These are phyloP conservation scores for Stemphylium vesicarium DNA, from an alignment of 2,329 filamentous ascomycete genomes.

Conservation along the genomic window DNA sequence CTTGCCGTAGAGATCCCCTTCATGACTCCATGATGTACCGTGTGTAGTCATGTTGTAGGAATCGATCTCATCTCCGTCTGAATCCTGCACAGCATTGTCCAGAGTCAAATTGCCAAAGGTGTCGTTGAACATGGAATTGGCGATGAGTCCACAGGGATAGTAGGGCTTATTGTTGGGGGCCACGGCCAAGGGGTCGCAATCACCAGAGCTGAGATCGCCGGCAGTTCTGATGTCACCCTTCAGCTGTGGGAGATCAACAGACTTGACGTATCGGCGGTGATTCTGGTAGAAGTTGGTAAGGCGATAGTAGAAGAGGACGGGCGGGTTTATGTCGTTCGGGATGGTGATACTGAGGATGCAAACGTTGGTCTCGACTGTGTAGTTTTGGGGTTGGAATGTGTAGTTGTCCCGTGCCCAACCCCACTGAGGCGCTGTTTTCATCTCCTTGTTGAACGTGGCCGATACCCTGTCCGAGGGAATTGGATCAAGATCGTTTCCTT, in stretches of 20 bases:
- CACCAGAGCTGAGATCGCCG: conserved; percentile 67
- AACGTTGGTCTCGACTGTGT: conserved; percentile 49
- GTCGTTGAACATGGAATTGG: conserved; percentile 97
- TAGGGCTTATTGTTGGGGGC: conserved; percentile 65
- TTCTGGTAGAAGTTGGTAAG: conserved; percentile 99
- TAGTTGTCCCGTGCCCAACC: conserved; percentile 47
- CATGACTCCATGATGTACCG: conserved; percentile 86
- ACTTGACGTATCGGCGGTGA: conserved; percentile 93
- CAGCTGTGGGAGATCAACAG: conserved; percentile 82
- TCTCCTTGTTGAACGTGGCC: conserved; percentile 72
- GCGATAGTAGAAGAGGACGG: conserved; percentile 92
- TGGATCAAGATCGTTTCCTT: conserved; percentile 45
- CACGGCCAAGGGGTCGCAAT: conserved; percentile 73
- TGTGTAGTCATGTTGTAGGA: conserved; percentile 76
- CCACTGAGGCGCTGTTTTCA: conserved; percentile 43
- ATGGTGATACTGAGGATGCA: conserved; percentile 82
- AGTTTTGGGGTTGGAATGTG: conserved; percentile 31
- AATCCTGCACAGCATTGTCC: conserved; percentile 58
- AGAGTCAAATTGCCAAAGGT: conserved; percentile 73
- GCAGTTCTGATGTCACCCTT: conserved; percentile 71
- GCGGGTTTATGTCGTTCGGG: conserved; percentile 77
- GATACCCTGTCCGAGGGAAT: conserved; percentile 67
- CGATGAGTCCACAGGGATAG: conserved; percentile 94
- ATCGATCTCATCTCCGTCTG: conserved; percentile 49
- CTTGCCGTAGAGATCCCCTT: conserved; percentile 77